A percentile compares a stretch with the other conserved stretches of the same genome.
Evolutionary conservation across 2,329 filamentous ascomycete species (phyloP).

Genomic region (Alternaria conjuncta): DNA sequence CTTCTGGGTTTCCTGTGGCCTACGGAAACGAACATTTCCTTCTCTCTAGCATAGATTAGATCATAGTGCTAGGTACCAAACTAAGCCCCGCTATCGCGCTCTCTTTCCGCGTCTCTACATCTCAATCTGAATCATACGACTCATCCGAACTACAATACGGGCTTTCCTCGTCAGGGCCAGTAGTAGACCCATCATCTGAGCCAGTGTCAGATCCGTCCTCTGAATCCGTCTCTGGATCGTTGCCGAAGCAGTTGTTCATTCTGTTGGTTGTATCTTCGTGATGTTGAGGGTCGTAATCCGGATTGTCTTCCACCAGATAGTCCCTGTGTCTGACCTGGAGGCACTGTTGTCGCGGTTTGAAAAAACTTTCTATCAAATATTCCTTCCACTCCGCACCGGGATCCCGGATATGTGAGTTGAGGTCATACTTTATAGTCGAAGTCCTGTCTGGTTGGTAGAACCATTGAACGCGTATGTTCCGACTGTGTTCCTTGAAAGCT

Average conservation of each 20-base stretch:
- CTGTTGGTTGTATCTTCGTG: neutral
- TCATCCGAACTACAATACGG: neutral
- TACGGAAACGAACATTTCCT: neutral
- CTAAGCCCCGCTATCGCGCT: neutral
- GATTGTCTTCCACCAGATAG: neutral
- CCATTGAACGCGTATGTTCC: neutral
- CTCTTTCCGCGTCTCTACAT: neutral
- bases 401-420: neutral
- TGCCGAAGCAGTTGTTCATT: neutral
- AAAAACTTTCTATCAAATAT: neutral
- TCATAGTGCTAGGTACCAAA: neutral
- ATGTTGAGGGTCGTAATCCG: neutral
- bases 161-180: neutral
- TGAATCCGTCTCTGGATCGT: neutral
- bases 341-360: neutral
- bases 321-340: neutral
- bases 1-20: neutral
- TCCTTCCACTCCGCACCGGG: neutral
- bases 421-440: neutral
- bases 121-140: neutral
- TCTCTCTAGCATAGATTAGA: neutral
- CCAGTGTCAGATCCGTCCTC: neutral
- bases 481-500: neutral
- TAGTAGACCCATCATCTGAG: neutral
- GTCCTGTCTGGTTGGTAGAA: neutral